Evolutionary conservation across 495 filamentous ascomycete species (phyloP), one percentile per base, ranked within the genome.

Genomic region (Talaromyces wortmannii): DNA sequence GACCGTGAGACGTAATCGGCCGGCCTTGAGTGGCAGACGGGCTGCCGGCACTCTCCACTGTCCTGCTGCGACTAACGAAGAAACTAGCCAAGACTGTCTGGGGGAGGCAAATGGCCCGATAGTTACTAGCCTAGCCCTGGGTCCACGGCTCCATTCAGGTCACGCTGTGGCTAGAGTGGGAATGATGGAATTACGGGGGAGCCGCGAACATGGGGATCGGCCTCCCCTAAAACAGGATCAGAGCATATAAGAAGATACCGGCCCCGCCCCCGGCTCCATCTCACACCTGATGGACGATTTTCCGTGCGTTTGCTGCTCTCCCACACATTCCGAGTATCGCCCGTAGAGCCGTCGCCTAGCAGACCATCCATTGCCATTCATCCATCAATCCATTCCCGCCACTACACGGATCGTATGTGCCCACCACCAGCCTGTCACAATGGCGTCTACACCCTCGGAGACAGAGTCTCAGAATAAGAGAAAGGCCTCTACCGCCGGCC

Each of bases 401-500:
- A 33, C 29, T 4, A 7, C 31, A 13, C 32, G 7, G 12, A 7
- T 51, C 13, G 49, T 7, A 51, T 51, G n/a, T 29, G 7, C 29
- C 23, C 49, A 7, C 23, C 45, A 45, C n/a, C 17, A 32, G 17
- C 45, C 12, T 17, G 32, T 45, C 46, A 31, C 33, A 30, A 56
- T 56, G 55, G 36, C 48, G 43, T 49, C 55, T 17, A 23, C 55
- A 15, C 31, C 48, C 31, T 44, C 45, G 31, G 73, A 76, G 31
- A 59, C 65, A 17, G 72, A 73, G 13, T 59, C 68, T 36, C 67
- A 67, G 23, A 67, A 61, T 36, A 78, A 76, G 63, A 67, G 74
- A 52, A 76, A 75, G 61, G 67, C 73, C 44, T 75, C 73, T 0
- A 62, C 64, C 16, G 71, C 74, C 11, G 68, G 72, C 11, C 65